Conservation (phyloP, 768 basidiomycete genomes). For the Exidia glandulosa region DNA sequence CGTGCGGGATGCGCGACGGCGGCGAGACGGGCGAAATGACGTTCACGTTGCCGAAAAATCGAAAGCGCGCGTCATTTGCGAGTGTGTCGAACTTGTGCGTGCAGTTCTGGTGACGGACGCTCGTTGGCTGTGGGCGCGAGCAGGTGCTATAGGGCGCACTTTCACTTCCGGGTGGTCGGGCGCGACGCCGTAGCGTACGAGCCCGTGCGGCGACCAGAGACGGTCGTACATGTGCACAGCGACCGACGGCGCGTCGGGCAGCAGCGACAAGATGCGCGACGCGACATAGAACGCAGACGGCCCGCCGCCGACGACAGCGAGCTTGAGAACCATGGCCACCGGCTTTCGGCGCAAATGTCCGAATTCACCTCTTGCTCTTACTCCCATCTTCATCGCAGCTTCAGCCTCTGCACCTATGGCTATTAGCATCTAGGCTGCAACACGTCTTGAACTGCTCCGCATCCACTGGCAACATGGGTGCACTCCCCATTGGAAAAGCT, state of each 20-base stretch:
- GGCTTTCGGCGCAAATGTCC: no score
- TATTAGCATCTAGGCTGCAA: no score
- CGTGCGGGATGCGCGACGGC: constrained; percentile 36
- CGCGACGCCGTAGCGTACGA: constrained; percentile 93
- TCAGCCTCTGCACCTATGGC: no score
- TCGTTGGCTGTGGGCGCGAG: background rate
- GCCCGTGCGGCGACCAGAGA: constrained; percentile 87
- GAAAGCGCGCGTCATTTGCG: constrained; percentile 68
- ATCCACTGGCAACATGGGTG: no score
- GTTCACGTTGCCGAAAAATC: constrained; percentile 88
- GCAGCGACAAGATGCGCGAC: constrained; percentile 62
- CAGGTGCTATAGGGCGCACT: constrained; percentile 28
- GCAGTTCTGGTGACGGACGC: constrained; percentile 58
- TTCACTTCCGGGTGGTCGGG: constrained; percentile 99
- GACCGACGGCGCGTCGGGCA: constrained; percentile 33
- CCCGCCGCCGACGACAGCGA: constrained; percentile 88
- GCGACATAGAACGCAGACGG: constrained; percentile 97
- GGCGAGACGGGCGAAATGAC: constrained; percentile 22
- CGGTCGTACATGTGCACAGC: constrained; percentile 83
- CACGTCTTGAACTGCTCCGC: no score
- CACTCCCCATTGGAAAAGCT: no score
- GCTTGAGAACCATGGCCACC: constrained; percentile 42
- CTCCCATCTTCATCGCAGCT: no score
- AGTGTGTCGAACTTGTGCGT: constrained; percentile 86
- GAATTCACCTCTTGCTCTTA: no score